Conservation (phyloP, 768 basidiomycete genomes). For the Lyophyllum shimeji region DNA sequence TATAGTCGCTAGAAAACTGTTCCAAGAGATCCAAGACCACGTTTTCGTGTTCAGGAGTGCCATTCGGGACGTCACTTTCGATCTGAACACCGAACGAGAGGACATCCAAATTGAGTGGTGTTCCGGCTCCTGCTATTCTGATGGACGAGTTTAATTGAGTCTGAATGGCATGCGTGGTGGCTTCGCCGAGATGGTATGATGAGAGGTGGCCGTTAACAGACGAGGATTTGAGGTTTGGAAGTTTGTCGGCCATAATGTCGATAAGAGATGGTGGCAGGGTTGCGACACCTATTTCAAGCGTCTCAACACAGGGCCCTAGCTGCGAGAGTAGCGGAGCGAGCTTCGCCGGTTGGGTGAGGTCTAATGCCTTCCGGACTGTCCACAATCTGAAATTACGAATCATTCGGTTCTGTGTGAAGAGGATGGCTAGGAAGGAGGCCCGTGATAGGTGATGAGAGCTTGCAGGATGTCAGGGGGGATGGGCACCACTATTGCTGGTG, state of each 20-base stretch:
- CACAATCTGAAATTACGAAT: constrained; percentile 20
- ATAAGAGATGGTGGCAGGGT: constrained; percentile 17
- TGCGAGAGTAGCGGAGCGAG: constrained; percentile 14
- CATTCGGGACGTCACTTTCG: background rate
- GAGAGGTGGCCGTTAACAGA: constrained; percentile 21
- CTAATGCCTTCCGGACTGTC: constrained; percentile 17
- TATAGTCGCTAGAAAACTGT: constrained; percentile 7
- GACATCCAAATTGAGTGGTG: constrained; percentile 6
- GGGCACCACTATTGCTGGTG: constrained; percentile 1
- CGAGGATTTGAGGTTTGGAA: constrained; percentile 17
- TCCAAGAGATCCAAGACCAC: constrained; percentile 3
- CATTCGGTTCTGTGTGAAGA: constrained; percentile 12
- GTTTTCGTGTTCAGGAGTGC: background rate
- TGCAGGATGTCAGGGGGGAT: constrained; percentile 13
- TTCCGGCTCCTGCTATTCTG: background rate
- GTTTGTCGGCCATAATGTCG: constrained; percentile 5
- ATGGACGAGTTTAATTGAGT: constrained; percentile 1
- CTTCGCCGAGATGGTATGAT: constrained; percentile 18
- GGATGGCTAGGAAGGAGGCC: constrained; percentile 13
- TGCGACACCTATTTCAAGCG: constrained; percentile 18
- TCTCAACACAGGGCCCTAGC: constrained; percentile 8
- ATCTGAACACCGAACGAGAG: constrained; percentile 13
- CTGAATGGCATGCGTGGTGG: constrained; percentile 2
- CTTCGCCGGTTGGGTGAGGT: constrained; percentile 7
- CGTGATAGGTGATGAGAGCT: constrained; percentile 17